Evolutionary conservation across 495 filamentous ascomycete genomes (phyloP), one percentile per base, ranked within the genome.

Genomic region (Penicillium psychrofluorescens): DNA sequence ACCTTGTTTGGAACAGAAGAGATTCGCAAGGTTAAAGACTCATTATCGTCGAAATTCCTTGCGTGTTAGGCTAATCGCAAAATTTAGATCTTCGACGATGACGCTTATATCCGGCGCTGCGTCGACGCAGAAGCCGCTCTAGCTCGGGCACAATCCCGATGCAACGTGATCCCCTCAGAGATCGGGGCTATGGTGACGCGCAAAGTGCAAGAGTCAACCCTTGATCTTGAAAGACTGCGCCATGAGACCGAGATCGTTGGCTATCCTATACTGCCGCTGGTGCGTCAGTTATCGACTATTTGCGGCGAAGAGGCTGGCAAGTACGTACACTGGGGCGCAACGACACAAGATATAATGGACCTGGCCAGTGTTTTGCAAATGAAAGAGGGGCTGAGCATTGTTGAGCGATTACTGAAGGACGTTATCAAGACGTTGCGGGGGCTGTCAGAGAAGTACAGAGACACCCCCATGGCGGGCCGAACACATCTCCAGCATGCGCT

Each of bases 321-420:
- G 49, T 77, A 75, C 46, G 65, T 76, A 8, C 74, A 77, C 53
- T 77, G 74, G 74, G 74, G 74, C 38, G 74, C 74, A 3, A 76
- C 74, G 10, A 77, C 74, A n/a, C 74, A 77, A 45, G 72, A 77
- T 49, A 74, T 77, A 36, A 75, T 74, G 68, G 74, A 77, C 43
- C 59, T 66, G 7, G 72, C 70, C 1, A 64, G 59, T 14, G 58
- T 76, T 8, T 51, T 77, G 13, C 74, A 77, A 46, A 73, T 77
- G 54, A 64, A 66, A 49, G 47, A 56, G 10, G 72, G 71, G 0
- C 53, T 77, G 11, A 59, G 55, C 6, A 58, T 74, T n/a, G 59
- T 76, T 7, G 62, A 70, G 32, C 32, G 50, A 27, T 49, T 63
- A 8, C 56, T 77, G 12, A 41, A 53, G 4, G 58, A 58, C 2